A percentile compares a stretch with the other conserved stretches of the same genome.
These are phyloP conservation scores for Microcos paniculata DNA, from an alignment of 345 rosid species.

Conservation along the genomic window DNA sequence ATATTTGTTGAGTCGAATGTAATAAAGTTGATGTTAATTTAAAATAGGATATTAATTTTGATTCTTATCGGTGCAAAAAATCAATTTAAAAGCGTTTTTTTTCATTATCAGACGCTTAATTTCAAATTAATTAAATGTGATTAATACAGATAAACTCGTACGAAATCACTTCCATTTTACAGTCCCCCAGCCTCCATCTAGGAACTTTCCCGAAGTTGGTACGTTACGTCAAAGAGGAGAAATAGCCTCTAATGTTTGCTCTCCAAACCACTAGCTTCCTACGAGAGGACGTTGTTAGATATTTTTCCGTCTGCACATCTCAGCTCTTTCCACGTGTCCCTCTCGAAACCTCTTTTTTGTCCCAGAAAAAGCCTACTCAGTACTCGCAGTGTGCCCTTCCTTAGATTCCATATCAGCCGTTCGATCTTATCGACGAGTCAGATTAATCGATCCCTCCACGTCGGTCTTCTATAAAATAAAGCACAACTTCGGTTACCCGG, in stretches of 20 bases:
- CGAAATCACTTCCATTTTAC: too few species aligned
- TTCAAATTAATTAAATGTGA: too few species aligned
- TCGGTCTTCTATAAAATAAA: background rate
- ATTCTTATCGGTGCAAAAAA: too few species aligned
- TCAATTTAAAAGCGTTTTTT: too few species aligned
- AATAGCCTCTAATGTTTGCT: too few species aligned
- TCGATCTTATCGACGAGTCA: constrained; percentile 26
- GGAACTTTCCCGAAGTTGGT: background rate
- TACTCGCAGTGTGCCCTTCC: too few species aligned
- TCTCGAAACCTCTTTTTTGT: constrained; percentile 34
- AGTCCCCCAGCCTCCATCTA: background rate
- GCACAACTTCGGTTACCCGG: background rate
- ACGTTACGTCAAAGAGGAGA: background rate
- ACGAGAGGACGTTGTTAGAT: background rate
- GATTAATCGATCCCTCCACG: background rate
- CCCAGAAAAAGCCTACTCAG: constrained; percentile 20
- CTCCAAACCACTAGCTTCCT: background rate
- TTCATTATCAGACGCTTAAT: too few species aligned
- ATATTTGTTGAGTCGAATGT: too few species aligned
- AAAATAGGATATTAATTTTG: too few species aligned
- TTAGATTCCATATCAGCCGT: constrained; percentile 32
- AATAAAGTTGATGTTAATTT: too few species aligned
- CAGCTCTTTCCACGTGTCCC: constrained; percentile 44
- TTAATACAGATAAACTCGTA: too few species aligned
- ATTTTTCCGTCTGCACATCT: background rate